Evolutionary conservation across 495 filamentous ascomycete species (phyloP).

Genomic region (Penicillium malachiteum): DNA sequence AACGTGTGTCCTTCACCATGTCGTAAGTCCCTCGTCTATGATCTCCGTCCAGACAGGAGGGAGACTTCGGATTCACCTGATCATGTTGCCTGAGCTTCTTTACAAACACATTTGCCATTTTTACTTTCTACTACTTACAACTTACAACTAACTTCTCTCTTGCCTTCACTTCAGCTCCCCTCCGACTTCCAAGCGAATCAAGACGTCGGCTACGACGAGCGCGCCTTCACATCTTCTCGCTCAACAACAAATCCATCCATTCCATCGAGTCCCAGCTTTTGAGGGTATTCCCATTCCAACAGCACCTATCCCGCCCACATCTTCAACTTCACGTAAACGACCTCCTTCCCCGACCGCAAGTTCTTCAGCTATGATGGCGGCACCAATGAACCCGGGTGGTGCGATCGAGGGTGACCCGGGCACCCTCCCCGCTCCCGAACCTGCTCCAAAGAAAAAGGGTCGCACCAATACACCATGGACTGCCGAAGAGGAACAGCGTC

Average conservation of each 20-base stretch:
- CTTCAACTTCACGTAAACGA: slow-evolving; percentile 44
- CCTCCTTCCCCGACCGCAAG: slow-evolving; percentile 39
- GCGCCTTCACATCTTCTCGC: slow-evolving; percentile 42
- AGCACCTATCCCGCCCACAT: slow-evolving; percentile 35
- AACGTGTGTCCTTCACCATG: slow-evolving; percentile 45
- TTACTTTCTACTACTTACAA: slow-evolving; percentile 4
- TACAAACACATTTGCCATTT: slow-evolving; percentile 5
- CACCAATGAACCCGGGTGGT: slow-evolving; percentile 26
- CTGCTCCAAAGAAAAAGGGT: slow-evolving; percentile 80
- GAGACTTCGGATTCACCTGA: slow-evolving; percentile 27
- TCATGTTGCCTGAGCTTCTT: slow-evolving; percentile 1
- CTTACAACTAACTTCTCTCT: slow-evolving; percentile 2
- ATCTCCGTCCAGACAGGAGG: slow-evolving; percentile 28
- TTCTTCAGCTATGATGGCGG: slow-evolving; percentile 36
- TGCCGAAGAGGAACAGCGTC: slow-evolving; percentile 83
- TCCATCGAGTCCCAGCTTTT: slow-evolving; percentile 37
- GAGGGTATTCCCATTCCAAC: slow-evolving; percentile 44
- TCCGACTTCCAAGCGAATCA: slow-evolving; percentile 46
- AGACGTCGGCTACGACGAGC: slow-evolving; percentile 38
- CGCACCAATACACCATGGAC: slow-evolving; percentile 98
- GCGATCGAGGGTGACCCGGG: slow-evolving; percentile 34
- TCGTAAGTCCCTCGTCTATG: slow-evolving; percentile 50
- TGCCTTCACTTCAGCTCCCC: slow-evolving; percentile 30
- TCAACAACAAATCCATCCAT: slow-evolving; percentile 46
- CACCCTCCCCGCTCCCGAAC: slow-evolving; percentile 31